Base-by-base conservation (phyloP, 2,329 filamentous ascomycete genomes). In the Ascochyta lentis region DNA sequence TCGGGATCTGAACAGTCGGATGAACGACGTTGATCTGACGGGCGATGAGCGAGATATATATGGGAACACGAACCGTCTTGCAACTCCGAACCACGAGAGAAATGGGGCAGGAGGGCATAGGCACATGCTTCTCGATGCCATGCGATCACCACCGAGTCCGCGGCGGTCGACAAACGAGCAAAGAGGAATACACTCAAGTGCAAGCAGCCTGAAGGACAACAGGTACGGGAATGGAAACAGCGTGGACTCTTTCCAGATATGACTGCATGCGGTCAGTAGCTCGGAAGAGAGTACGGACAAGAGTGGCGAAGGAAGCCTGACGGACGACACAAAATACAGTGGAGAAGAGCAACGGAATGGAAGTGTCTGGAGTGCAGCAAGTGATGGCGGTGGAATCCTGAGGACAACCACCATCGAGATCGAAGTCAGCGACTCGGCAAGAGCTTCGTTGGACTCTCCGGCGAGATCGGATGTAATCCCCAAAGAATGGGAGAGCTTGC, bases 1-100 rank as follows among this genome's bases (percentile, higher is more conserved):
- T 43, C 19, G 50, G 38, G 16, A 53, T 24, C 35, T 57, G 26
- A 23, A 3, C 12, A 42, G 44, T 4, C 40, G 49, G 6, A 57
- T 59, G 41, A 52, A 59, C 10, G 54, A 59, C 12, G 46, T 58
- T n/a, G 59, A 62, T n/a, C 22, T 51, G 4, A 48, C 31, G 1
- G 33, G 26, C 19, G 48, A 56, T 26, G 7, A 38, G 4, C 29
- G 42, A 31, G 42, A 56, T 19, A 48, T 33, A 3, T 56, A 51
- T 19, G 33, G 47, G 4, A n/a, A 39, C 8, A 34, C 38, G 13
- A 39, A n/a, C 23, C 47, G 53, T 24, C 31, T 43, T 12, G 37
- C 47, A 2, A 56, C 31, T 33, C 37, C 48, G n/a, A 43, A 31
- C 5, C 16, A 46, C 16, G 53, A 55, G 2, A 46, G 45, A 2